Percentiles rank a stretch among this genome's conserved stretches.
Evolutionary conservation across 169 alveolate species (phyloP).

Genomic region (Miamiensis avidus): DNA sequence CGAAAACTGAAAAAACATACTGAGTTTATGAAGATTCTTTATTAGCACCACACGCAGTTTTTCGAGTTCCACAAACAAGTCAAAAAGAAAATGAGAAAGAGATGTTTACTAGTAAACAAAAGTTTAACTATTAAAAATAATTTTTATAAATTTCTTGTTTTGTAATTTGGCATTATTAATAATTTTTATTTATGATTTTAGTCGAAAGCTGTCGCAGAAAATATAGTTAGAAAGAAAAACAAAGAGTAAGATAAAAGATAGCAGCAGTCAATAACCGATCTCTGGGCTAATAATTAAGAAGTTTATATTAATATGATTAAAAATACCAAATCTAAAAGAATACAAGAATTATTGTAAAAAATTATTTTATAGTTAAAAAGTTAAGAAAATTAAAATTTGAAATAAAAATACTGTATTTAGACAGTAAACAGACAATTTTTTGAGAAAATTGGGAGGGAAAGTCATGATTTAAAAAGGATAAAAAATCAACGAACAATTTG

Average conservation of each 20-base stretch:
- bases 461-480: slow-evolving; percentile 65
- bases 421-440: slow-evolving; percentile 92
- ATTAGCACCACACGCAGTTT: slow-evolving; percentile 71
- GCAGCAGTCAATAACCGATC: slow-evolving; percentile 68
- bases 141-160: neutral
- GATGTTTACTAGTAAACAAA: slow-evolving; percentile 2
- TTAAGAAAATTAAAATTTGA: slow-evolving; percentile 6
- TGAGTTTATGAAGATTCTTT: slow-evolving; percentile 72
- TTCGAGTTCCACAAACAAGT: slow-evolving; percentile 76
- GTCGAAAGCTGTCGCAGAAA: slow-evolving; percentile 59
- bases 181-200: slow-evolving; percentile 46
- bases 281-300: slow-evolving; percentile 92
- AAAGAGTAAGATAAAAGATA: slow-evolving; percentile 74
- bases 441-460: slow-evolving; percentile 91
- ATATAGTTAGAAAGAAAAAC: slow-evolving; percentile 73
- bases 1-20: slow-evolving; percentile 72
- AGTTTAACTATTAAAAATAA: slow-evolving; percentile 7
- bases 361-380: neutral
- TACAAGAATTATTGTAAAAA: slow-evolving; percentile 74
- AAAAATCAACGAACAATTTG: slow-evolving; percentile 39
- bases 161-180: slow-evolving; percentile 1
- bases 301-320: slow-evolving; percentile 88
- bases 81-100: slow-evolving; percentile 27
- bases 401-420: neutral
- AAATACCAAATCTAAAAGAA: slow-evolving; percentile 92